These are phyloP conservation scores for Lactarius pseudohatsudake DNA, from an alignment of 768 basidiomycete genomes.

Conservation along the genomic window DNA sequence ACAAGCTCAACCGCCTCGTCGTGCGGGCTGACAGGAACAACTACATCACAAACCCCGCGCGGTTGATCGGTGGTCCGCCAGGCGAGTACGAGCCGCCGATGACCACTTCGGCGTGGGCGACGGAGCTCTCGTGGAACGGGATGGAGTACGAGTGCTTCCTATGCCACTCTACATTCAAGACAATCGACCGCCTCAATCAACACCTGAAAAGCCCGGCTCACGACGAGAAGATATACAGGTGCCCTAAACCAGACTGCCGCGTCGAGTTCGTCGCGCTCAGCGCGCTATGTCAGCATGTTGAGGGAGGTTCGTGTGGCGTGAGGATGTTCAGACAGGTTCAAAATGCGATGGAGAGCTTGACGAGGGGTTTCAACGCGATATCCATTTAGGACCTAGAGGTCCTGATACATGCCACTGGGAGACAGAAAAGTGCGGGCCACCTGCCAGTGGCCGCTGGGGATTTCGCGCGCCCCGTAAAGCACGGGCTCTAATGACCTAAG, in stretches of 20 bases:
- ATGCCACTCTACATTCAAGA: conserved; percentile 48
- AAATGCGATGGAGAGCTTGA: conserved; percentile 13
- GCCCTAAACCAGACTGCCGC: conserved; percentile 16
- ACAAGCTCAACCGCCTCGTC: conserved; percentile 24
- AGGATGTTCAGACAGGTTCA: conserved; percentile 19
- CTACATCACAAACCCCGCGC: conserved; percentile 9
- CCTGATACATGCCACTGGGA: not conserved
- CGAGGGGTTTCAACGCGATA: conserved; percentile 10
- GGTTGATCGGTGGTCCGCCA: not conserved
- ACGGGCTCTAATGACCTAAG: not conserved
- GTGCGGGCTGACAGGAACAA: conserved; percentile 10
- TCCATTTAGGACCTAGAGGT: not conserved
- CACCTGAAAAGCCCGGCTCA: conserved; percentile 58
- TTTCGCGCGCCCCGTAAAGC: not conserved
- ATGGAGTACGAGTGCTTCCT: conserved; percentile 60
- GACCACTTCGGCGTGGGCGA: conserved; percentile 33
- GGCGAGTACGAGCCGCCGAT: conserved; percentile 2
- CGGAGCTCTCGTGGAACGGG: conserved; percentile 44
- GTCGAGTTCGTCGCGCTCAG: conserved; percentile 17
- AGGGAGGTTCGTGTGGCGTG: conserved; percentile 18
- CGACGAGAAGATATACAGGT: conserved; percentile 18
- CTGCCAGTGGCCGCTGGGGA: not conserved
- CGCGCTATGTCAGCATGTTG: conserved; percentile 21
- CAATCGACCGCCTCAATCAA: conserved; percentile 51
- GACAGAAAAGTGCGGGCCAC: no score